Evolutionary conservation across 2,329 filamentous ascomycete genomes (phyloP).

Genomic region (Pezicula radicicola): DNA sequence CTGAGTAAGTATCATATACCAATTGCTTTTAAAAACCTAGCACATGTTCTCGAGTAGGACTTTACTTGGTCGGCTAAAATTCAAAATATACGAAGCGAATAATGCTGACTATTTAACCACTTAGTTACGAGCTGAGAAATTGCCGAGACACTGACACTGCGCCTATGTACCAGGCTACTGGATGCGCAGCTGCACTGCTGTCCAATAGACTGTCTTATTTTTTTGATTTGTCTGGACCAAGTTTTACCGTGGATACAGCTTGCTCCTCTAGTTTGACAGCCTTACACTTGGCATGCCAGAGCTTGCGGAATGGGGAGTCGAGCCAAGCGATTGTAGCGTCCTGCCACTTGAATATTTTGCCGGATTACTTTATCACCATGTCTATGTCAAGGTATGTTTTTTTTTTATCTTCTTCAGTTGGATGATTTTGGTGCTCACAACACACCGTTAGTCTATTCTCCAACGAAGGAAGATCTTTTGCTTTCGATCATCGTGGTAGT

Average conservation of each 20-base stretch:
- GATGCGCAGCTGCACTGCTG: constrained; percentile 11
- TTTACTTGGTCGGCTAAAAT: too few species aligned
- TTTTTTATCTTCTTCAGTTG: constrained; percentile 25
- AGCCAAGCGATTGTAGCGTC: constrained; percentile 9
- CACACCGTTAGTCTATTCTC: not conserved
- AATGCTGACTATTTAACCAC: too few species aligned
- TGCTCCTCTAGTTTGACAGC: constrained; percentile 55
- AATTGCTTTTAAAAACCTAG: too few species aligned
- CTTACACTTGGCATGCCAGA: constrained; percentile 52
- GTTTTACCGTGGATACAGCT: constrained; percentile 38
- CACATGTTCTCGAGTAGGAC: too few species aligned
- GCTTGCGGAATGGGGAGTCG: constrained; percentile 42
- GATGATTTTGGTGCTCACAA: too few species aligned
- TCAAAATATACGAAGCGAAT: too few species aligned
- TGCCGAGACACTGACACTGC: constrained; percentile 18
- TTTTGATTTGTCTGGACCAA: constrained; percentile 10
- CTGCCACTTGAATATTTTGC: constrained; percentile 5
- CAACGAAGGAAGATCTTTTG: not conserved
- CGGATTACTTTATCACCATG: constrained; percentile 5
- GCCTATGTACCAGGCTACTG: constrained; percentile 20
- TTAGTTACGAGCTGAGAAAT: constrained; percentile 7
- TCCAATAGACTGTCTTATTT: constrained; percentile 19
- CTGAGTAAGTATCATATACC: not conserved
- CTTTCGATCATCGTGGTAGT: constrained; percentile 52
- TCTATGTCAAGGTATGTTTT: constrained; percentile 1